Evolutionary conservation across 257 asterid genomes (phyloP).

Genomic region (Nicotiana knightiana): DNA sequence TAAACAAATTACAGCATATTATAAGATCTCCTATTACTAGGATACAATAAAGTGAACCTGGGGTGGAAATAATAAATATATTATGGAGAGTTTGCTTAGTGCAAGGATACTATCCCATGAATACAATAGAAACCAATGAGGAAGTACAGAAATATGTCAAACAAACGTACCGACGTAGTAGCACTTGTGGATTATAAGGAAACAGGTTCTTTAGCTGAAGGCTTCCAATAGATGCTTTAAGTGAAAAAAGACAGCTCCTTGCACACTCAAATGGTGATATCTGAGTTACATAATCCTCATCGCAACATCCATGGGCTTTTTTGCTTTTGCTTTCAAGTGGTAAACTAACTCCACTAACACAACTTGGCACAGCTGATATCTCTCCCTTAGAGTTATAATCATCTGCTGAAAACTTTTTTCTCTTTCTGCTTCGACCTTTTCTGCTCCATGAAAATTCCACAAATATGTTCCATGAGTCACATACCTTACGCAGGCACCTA

Average conservation of each 20-base stretch:
- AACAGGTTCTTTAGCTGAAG: conserved; percentile 69
- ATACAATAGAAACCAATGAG: not conserved
- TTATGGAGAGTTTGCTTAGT: not conserved
- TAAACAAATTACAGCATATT: not conserved
- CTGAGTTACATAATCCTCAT: conserved; percentile 14
- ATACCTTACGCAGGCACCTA: conserved; percentile 68
- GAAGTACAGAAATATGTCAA: not conserved
- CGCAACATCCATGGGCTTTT: conserved; percentile 10
- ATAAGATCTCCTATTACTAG: not conserved
- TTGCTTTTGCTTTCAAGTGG: conserved; percentile 16
- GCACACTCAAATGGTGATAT: conserved; percentile 43
- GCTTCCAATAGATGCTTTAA: conserved; percentile 52
- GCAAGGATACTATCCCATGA: conserved; percentile 1
- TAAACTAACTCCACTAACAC: conserved; percentile 12
- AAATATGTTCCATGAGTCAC: conserved; percentile 64
- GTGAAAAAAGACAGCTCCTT: conserved; percentile 58
- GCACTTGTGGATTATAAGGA: conserved; percentile 80
- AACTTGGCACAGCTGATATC: conserved; percentile 3
- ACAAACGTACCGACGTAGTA: conserved; percentile 56
- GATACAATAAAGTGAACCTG: not conserved
- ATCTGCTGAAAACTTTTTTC: conserved; percentile 30
- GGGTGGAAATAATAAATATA: not conserved
- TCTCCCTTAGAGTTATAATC: conserved; percentile 16
- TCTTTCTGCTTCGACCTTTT: conserved; percentile 33
- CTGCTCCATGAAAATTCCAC: conserved; percentile 47